Conservation (phyloP, 2,329 filamentous ascomycete species). For the Sporothrix phasma region DNA sequence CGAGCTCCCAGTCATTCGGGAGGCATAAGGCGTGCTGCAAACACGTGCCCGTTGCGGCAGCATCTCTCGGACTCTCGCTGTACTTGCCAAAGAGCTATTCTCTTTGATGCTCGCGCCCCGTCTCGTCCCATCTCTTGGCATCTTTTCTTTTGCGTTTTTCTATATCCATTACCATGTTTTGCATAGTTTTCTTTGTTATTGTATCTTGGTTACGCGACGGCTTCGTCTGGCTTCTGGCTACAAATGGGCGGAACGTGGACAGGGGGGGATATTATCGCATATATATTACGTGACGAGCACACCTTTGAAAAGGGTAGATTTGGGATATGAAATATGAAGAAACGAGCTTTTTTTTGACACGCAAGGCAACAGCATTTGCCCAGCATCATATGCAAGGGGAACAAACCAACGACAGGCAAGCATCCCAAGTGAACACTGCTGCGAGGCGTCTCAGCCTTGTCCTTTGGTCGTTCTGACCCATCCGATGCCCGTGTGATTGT, state of each 20-base stretch:
- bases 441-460: not conserved
- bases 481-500: no score
- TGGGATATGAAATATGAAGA: conserved; percentile 3
- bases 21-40: no score
- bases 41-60: no score
- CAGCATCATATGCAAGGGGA: not conserved
- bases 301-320: not conserved
- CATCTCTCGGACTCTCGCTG: not conserved
- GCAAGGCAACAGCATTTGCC: conserved; percentile 20
- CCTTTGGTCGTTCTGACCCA: not conserved
- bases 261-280: not conserved
- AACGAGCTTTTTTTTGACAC: conserved; percentile 23
- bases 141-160: not conserved
- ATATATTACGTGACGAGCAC: not conserved
- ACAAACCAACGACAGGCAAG: not conserved
- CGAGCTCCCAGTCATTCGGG: conserved; percentile 13
- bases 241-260: not conserved
- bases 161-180: not conserved
- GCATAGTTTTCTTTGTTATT: no score
- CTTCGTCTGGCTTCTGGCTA: not conserved
- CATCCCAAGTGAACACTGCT: not conserved
- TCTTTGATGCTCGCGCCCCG: not conserved
- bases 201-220: not conserved
- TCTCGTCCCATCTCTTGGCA: not conserved
- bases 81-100: not conserved